These are phyloP conservation scores for Leptodontidium sp. DNA, from an alignment of 2,329 filamentous ascomycete species.

Conservation along the genomic window DNA sequence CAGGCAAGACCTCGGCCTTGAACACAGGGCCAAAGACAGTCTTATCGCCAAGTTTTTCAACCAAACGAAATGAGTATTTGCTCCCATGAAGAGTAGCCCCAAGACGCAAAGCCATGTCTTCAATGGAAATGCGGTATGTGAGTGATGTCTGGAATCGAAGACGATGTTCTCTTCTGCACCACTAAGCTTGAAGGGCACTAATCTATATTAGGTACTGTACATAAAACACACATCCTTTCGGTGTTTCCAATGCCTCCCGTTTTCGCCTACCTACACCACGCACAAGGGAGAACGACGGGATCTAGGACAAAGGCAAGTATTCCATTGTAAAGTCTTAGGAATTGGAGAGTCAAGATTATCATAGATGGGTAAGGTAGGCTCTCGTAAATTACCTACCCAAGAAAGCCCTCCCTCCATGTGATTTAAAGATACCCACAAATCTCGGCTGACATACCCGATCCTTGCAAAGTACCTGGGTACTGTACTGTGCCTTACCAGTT, in stretches of 20 bases:
- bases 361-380: not conserved
- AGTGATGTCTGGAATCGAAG: not conserved
- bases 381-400: conserved; percentile 20
- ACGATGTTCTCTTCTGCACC: too few species aligned
- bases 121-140: not conserved
- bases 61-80: conserved; percentile 6
- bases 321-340: not conserved
- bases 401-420: conserved; percentile 14
- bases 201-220: too few species aligned
- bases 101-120: conserved; percentile 12
- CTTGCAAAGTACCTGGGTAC: not conserved
- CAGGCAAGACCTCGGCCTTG: conserved; percentile 9
- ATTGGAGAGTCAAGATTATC: conserved; percentile 8
- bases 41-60: conserved; percentile 16
- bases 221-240: too few species aligned
- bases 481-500: too few species aligned
- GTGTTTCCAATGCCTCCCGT: too few species aligned
- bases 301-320: too few species aligned
- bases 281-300: too few species aligned
- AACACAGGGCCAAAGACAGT: conserved; percentile 7
- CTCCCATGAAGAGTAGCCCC: conserved; percentile 6
- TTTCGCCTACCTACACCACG: too few species aligned
- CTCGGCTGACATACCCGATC: conserved; percentile 3
- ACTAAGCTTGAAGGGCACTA: too few species aligned
- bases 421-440: not conserved